phyloP scores from a whole-genome alignment of 176 grass and related monocot species.

The Bonia amplexicaulis region DNA sequence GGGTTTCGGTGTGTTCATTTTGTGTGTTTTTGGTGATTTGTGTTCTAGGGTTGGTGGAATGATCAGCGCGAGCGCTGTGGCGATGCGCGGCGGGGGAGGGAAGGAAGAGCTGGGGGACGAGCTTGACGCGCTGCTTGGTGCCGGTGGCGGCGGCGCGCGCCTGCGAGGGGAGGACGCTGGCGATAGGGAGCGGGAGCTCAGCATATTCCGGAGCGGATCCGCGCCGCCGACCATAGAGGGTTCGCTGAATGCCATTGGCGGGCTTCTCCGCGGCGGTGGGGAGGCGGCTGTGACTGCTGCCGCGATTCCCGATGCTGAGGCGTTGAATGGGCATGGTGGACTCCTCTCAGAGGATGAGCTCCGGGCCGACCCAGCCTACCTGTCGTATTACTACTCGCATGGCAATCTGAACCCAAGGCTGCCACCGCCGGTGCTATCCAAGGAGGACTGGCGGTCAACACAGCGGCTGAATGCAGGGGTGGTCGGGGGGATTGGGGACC shows the following conservation, averaged over 20 bases:
- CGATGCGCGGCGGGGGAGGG: constrained; percentile 34
- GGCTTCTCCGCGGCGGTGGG: constrained; percentile 31
- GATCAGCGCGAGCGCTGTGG: constrained; percentile 46
- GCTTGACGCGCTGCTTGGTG: constrained; percentile 47
- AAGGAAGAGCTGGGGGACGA: constrained; percentile 69
- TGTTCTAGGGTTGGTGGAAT: constrained; percentile 35
- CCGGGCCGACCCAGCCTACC: constrained; percentile 67
- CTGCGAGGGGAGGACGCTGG: constrained; percentile 49
- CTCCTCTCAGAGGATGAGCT: constrained; percentile 71
- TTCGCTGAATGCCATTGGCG: constrained; percentile 60
- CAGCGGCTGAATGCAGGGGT: constrained; percentile 62
- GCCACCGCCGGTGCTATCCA: constrained; percentile 76
- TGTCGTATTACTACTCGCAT: constrained; percentile 87
- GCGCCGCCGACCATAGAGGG: constrained; percentile 95
- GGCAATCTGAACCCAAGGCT: constrained; percentile 88
- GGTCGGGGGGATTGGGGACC: constrained; percentile 69
- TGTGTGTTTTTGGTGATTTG: constrained; percentile 20
- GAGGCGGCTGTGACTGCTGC: not conserved
- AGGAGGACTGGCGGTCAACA: constrained; percentile 88
- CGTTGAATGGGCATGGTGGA: constrained; percentile 35
- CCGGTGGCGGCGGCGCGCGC: constrained; percentile 33
- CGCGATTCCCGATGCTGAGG: constrained; percentile 38
- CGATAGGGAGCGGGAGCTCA: constrained; percentile 55
- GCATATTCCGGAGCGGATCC: constrained; percentile 80
- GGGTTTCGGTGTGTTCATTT: not conserved